Base-by-base conservation (phyloP, 441 rosid species). In the Bruguiera hainesii region DNA sequence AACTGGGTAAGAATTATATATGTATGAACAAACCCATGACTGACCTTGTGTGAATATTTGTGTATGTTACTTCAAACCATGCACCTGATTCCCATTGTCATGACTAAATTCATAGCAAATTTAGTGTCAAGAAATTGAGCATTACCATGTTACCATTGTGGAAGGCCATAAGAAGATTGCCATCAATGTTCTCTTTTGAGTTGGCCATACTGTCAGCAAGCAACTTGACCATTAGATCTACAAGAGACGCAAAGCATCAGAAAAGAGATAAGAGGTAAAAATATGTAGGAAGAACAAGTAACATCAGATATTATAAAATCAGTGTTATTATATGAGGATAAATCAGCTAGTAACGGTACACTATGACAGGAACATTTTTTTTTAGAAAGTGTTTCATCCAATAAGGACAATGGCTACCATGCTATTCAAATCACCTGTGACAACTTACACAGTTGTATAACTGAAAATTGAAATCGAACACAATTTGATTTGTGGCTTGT, bases 151-250 rank as follows among this genome's bases (percentile, higher is more conserved):
- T 81, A 56, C 85, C 78, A 37, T 66, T 67, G 18, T 30, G 70
- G 48, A 84, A 74, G 60, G 85, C 75, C 68, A 60, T 48, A 19
- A 82, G 69, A 76, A 83, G 79, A 75, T 77, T 85, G 46, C 70
- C 85, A 57, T 81, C 77, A 15, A 87, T 57, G 66, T 91, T 89
- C 82, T 94, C 98, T 83, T 89, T 91, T 49, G 85, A 65, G 56
- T 73, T 84, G 59, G 72, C 73, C 81, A 89, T 75, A 73, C 73
- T 73, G 61, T 83, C 89, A 21, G 77, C 78, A 49, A 91, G 80
- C 74, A 74, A 64, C 80, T 83, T 83, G 74, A 79, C 81, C 48
- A 86, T 61, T 62, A 76, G 64, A 66, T 78, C 99, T 91, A 53
- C 68, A 79, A 64, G 58, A 23, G 15, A 23, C 5, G 9, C 11